Evolutionary conservation across 306 rosid species (phyloP).

Genomic region (Vigna nakashimae): DNA sequence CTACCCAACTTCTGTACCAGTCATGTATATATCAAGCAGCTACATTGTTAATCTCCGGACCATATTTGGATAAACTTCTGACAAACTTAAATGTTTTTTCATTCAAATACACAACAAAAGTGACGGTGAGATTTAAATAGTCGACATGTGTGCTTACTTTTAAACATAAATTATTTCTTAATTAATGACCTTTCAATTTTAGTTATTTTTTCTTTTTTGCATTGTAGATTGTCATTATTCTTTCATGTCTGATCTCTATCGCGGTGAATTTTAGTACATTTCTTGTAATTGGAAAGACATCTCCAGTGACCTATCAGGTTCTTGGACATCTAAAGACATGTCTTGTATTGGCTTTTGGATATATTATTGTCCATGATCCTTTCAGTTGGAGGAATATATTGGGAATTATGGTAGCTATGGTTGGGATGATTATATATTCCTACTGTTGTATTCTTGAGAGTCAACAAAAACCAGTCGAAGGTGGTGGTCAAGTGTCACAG

Average conservation of each 20-base stretch:
- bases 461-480: constrained; percentile 76
- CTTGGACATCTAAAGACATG: constrained; percentile 97
- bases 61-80: constrained; percentile 79
- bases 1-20: constrained; percentile 93
- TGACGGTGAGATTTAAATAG: constrained; percentile 67
- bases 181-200: constrained; percentile 1
- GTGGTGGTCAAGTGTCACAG: constrained; percentile 53
- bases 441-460: constrained; percentile 67
- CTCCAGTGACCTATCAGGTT: constrained; percentile 95
- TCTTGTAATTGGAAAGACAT: constrained; percentile 94
- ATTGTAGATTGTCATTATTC: constrained; percentile 71
- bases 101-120: constrained; percentile 81
- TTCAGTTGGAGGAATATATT: constrained; percentile 84
- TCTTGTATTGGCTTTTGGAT: constrained; percentile 88
- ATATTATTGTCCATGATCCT: constrained; percentile 81
- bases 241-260: constrained; percentile 88
- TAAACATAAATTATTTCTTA: neutral
- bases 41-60: constrained; percentile 79
- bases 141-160: neutral
- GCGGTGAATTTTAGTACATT: constrained; percentile 95
- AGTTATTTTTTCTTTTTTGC: constrained; percentile 31
- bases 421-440: constrained; percentile 90
- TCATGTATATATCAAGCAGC: constrained; percentile 92
- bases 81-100: constrained; percentile 79
- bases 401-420: constrained; percentile 81